Evolutionary conservation across 768 basidiomycete species (phyloP), one percentile per base, ranked within the genome.

Genomic region (Xerocomus brunneocitrinus): DNA sequence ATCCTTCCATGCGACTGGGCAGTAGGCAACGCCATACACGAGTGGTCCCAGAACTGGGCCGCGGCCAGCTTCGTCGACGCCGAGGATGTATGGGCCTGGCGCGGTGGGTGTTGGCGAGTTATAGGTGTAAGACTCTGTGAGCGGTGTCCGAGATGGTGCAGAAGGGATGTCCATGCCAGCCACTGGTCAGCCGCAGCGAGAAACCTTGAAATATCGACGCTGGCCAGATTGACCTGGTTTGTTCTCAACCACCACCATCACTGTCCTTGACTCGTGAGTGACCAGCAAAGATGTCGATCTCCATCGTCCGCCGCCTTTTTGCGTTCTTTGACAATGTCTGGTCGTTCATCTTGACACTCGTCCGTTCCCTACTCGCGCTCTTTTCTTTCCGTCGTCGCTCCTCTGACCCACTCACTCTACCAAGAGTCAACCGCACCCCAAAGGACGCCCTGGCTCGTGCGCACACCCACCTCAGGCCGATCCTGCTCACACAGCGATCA

Each of bases 21-120:
- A 98, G 64, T 92, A 98, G 0, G 97, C 95, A 25, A 95, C 84
- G 7, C 90, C 95, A 63, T 99, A 98, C 0, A 99, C 97, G 55
- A 98, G 80, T 0, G 97, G 97, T 1, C 95, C 95, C 0, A 99
- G 75, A 2, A 95, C 95, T 22, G 95, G 97, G 0, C 97, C 97
- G 50, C 97, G 79, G 0, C 97, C 97, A 0, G 97, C 97, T 68
- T 99, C 97, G 69, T 99, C 97, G n/a, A 99, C 94, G 24, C 97
- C 97, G 47, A 99, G 85, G 46, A 98, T 91, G 73, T 95, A 97
- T 0, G 89, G 87, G 0, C 91, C 91, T 1, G 69, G 52, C 1
- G 83, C 79, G 0, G 84, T 85, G 2, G 91, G 90, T 0, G 67
- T 79, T 2, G 83, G 77, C 0, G 89, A 88, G 65, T 91, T 87